These are phyloP conservation scores for Taiwanofungus camphoratus DNA, from an alignment of 1,284 basidiomycete species.

Conservation along the genomic window DNA sequence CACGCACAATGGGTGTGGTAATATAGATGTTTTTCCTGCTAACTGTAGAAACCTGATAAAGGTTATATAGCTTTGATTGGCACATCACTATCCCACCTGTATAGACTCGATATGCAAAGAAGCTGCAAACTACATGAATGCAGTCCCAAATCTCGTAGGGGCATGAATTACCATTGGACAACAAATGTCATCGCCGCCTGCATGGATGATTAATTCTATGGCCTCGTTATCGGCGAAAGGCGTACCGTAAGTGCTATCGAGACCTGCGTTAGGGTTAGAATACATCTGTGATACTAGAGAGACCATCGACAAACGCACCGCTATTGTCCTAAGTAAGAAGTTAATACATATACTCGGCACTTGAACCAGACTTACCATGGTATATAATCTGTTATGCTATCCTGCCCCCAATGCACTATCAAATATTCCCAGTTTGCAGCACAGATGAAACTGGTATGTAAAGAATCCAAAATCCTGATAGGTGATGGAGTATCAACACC, in stretches of 20 bases:
- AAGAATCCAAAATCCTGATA: slow-evolving; percentile 25
- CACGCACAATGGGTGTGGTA: slow-evolving; percentile 34
- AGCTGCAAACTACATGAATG: slow-evolving; percentile 4
- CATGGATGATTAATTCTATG: slow-evolving; percentile 11
- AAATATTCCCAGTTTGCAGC: slow-evolving; percentile 32
- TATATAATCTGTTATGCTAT: slow-evolving; percentile 19
- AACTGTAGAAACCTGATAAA: slow-evolving; percentile 22
- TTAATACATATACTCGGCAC: slow-evolving; percentile 13
- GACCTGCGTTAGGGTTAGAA: slow-evolving; percentile 19
- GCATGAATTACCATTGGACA: slow-evolving; percentile 30
- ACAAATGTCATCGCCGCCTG: slow-evolving; percentile 15
- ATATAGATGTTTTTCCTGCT: slow-evolving; percentile 35
- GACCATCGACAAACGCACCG: slow-evolving; percentile 6
- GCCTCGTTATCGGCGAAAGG: slow-evolving; percentile 8
- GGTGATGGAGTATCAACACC: neutral
- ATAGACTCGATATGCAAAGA: slow-evolving; percentile 17
- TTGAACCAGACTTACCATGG: slow-evolving; percentile 21
- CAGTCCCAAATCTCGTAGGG: neutral
- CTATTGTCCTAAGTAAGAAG: slow-evolving; percentile 10
- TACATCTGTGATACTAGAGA: too few relatives aligned
- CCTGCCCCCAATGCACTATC: slow-evolving; percentile 25
- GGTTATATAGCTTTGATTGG: neutral
- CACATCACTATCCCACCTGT: slow-evolving; percentile 14
- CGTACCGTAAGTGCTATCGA: slow-evolving; percentile 21
- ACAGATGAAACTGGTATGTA: slow-evolving; percentile 27